These are phyloP conservation scores for Castanopsis chinensis DNA, from an alignment of 306 rosid species.

Conservation along the genomic window DNA sequence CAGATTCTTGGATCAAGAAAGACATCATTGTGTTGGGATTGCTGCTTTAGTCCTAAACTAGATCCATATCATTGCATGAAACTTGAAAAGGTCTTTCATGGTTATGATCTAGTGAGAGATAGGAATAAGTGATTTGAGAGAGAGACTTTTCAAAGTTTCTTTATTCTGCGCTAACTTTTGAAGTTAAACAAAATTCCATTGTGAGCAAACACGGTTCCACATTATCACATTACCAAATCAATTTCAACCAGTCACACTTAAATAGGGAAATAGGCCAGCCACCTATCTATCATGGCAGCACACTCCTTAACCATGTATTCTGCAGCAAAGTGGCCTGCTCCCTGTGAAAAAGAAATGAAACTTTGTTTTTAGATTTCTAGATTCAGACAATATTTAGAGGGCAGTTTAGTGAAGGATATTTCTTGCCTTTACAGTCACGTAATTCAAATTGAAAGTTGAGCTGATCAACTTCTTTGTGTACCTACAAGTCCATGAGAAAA, in stretches of 20 bases:
- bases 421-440: slow-evolving; percentile 20
- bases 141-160: background rate
- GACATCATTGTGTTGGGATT: background rate
- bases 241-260: background rate
- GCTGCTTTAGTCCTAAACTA: background rate
- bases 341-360: slow-evolving; percentile 6
- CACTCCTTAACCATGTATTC: slow-evolving; percentile 22
- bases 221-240: background rate
- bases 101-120: background rate
- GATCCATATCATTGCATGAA: background rate
- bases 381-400: background rate
- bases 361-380: background rate
- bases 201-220: background rate
- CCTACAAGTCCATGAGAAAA: slow-evolving; percentile 11
- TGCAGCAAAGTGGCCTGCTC: slow-evolving; percentile 31
- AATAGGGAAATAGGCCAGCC: slow-evolving; percentile 25
- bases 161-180: background rate
- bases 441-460: slow-evolving; percentile 1
- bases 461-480: slow-evolving; percentile 24
- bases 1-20: background rate
- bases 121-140: background rate
- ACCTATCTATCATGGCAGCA: slow-evolving; percentile 18
- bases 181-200: background rate
- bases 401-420: background rate
- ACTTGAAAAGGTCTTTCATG: background rate